Evolutionary conservation across 345 rosid genomes (phyloP).

Genomic region (Camelina neglecta): DNA sequence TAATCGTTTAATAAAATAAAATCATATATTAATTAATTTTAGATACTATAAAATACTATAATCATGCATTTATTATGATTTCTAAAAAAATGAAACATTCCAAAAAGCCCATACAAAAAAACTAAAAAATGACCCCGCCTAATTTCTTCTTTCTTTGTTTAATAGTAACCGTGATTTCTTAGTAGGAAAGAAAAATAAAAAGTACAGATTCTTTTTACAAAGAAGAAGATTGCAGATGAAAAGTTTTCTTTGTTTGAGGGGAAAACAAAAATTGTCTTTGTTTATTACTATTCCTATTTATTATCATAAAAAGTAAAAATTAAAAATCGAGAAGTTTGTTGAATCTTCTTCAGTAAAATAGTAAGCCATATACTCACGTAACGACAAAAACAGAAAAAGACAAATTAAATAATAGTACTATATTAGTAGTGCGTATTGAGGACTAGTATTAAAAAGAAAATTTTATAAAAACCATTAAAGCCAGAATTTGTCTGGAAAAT

Average conservation of each 20-base stretch:
- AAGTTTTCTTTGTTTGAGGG: background rate
- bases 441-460: background rate
- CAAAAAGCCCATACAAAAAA: constrained; percentile 2
- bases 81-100: background rate
- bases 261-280: constrained; percentile 14
- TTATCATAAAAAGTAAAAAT: background rate
- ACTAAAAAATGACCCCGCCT: background rate
- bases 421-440: background rate
- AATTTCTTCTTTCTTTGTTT: background rate
- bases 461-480: background rate
- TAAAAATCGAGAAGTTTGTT: background rate
- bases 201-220: constrained; percentile 20
- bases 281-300: background rate
- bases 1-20: background rate
- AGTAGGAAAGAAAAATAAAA: constrained; percentile 18
- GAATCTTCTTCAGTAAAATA: background rate
- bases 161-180: constrained; percentile 29
- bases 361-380: constrained; percentile 16
- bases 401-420: background rate
- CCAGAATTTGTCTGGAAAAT: constrained; percentile 36
- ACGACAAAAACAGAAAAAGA: constrained; percentile 28
- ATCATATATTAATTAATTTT: background rate
- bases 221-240: constrained; percentile 27
- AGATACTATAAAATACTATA: background rate
- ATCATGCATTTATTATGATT: background rate